Evolutionary conservation across 208 protist genomes (phyloP), one percentile per base, ranked within the genome.

Genomic region (Acanthamoeba sp.): DNA sequence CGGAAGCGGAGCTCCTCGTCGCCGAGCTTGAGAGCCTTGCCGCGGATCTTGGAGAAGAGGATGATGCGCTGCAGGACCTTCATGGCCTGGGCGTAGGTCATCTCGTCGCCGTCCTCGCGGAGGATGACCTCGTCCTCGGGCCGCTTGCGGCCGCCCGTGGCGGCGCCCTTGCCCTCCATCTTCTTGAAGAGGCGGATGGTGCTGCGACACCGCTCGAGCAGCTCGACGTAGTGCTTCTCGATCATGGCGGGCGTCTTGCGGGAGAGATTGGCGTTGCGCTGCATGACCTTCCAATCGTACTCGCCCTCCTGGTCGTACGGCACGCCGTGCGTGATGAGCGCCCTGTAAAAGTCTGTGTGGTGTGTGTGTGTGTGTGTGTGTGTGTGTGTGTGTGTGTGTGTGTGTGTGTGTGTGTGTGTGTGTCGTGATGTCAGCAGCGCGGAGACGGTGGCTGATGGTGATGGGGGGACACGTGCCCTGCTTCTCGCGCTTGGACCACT

Each of bases 121-220:
- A 71, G 85, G 24, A 87, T 50, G 24, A 52, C 38, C 40, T 91
- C 85, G 34, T 91, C 62, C 85, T 91, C 62, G 18, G 40, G 78
- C 42, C 57, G 18, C 57, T 76, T 91, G 29, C 29, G 1, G 29
- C 29, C 42, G 18, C 50, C 48, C n/a, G 6, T 24, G 7, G 14
- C n/a, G 29, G 29, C 45, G 6, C 16, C 42, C 62, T 91, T 91
- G 22, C 42, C 59, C 62, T 91, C 85, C 62, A 76, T 91, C 85
- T 91, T 91, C 57, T 91, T 91, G 85, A 76, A 76, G 12, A 91
- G 59, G 55, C 85, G 85, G 57, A 91, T 91, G 85, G 85, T 91
- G 85, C 62, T 91, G 18, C 85, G 52, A 27, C 85, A 91, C 42
- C 62, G 52, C 62, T 91, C 85, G 52, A 91, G 62, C 34, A 91